Evolutionary conservation across 1,284 basidiomycete species (phyloP), one percentile per base, ranked within the genome.

Genomic region (Termitomyces sp.): DNA sequence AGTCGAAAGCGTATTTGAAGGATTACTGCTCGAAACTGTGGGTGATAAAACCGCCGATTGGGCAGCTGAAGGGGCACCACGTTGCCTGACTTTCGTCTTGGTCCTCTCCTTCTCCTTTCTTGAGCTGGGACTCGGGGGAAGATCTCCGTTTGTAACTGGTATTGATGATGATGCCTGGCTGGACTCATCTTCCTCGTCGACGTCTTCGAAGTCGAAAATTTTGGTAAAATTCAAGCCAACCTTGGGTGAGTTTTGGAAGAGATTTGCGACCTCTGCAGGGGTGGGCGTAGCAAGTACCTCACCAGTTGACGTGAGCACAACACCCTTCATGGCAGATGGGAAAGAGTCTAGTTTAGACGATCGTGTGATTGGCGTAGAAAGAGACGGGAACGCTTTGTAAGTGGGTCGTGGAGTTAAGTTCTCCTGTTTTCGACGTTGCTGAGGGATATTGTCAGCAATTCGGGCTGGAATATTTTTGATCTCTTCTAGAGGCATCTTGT

Each of bases 261-360:
- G 74, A 47, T 78, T 82, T 1, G 78, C 76, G 1, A 89, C 73
- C 64, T 84, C 84, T 0, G 76, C 73, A 0, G 84, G 84, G 1
- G 78, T 75, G 0, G 89, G 89, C 10, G 88, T 91, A 3, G 80
- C 74, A 3, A 92, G 73, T 0, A 76, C 72, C 64, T 89, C 82
- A 4, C 89, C 89, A 0, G 88, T 90, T 2, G 81, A 72, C 0
- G 89, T 90, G 34, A 90, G 73, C 38, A 92, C 77, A 34, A 91
- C 84, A 2, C 89, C 89, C 65, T 88, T 88, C 90, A 92, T 92
- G 0, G 89, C 88, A 1, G 85, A 87, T 1, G 78, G 79, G 19
- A 71, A 61, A 24, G 59, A 64, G 17, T 67, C 67, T 1, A 71
- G 65, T 56, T 63, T 62, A 19, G 58, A 42, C 0, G 68, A 62